Conservation (phyloP, 805 yeast genomes). For the Hanseniaspora vineae region DNA sequence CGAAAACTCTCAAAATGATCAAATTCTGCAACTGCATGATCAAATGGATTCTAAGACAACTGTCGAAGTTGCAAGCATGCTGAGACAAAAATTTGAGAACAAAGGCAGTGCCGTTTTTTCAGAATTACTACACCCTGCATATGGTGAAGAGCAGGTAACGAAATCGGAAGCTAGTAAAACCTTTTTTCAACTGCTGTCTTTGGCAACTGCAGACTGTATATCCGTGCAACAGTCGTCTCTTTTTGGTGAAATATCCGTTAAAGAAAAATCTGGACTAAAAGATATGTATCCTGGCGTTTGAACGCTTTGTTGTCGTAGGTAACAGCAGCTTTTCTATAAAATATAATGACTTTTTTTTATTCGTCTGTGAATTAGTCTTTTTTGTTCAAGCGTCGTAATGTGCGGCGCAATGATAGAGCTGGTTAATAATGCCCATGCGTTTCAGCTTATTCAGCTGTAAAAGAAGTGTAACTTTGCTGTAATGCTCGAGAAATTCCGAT, state of each 20-base stretch:
- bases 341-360: too few species aligned
- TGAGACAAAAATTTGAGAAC: constrained; percentile 12
- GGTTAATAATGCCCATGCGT: too few species aligned
- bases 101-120: constrained; percentile 8
- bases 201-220: constrained; percentile 67
- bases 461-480: too few species aligned
- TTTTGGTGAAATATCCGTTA: constrained; percentile 47
- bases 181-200: constrained; percentile 71
- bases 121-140: not conserved
- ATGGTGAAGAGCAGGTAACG: constrained; percentile 7
- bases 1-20: constrained; percentile 5
- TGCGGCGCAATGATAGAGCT: too few species aligned
- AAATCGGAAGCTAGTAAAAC: constrained; percentile 23
- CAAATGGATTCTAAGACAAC: constrained; percentile 18
- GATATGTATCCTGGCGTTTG: constrained; percentile 9
- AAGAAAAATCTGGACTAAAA: constrained; percentile 30
- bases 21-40: constrained; percentile 10
- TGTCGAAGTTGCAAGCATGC: constrained; percentile 17
- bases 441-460: too few species aligned
- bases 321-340: too few species aligned
- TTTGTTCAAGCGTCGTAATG: too few species aligned
- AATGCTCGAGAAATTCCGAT: too few species aligned
- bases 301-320: too few species aligned
- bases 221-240: constrained; percentile 44
- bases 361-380: too few species aligned